A percentile compares a stretch with the other conserved stretches of the same genome.
These are phyloP conservation scores for Diplosphaera chodatii DNA, from an alignment of 139 green algal species.

Conservation along the genomic window DNA sequence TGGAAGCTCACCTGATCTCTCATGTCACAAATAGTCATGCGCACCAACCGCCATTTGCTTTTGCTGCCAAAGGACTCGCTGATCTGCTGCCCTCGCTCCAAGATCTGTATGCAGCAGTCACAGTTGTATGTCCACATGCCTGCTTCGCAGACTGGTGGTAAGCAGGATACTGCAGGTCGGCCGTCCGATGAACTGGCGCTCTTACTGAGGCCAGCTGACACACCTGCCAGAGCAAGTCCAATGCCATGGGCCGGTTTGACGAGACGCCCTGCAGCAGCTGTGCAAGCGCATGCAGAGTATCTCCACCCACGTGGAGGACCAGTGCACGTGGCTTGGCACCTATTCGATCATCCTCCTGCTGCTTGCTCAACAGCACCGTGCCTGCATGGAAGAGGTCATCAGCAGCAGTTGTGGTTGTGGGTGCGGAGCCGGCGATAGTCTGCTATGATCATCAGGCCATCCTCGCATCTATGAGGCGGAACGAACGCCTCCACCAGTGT, in stretches of 20 bases:
- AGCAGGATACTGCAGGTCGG: no score
- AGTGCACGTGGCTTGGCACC: constrained; percentile 1
- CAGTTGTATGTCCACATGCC: no score
- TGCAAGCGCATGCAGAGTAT: constrained; percentile 15
- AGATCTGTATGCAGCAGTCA: constrained; percentile 24
- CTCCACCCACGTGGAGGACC: constrained; percentile 21
- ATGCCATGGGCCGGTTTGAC: constrained; percentile 26
- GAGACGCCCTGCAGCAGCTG: constrained; percentile 17
- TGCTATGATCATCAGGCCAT: no score
- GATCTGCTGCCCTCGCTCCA: constrained; percentile 42
- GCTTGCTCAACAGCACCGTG: not conserved
- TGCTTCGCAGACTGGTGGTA: no score
- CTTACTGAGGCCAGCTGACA: no score
- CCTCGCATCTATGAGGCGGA: no score
- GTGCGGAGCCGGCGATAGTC: no score
- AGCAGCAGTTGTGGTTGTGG: no score
- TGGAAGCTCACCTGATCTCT: constrained; percentile 40
- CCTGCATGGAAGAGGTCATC: constrained; percentile 4
- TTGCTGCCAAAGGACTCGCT: constrained; percentile 17
- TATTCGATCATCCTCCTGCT: constrained; percentile 5
- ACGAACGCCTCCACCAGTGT: no score
- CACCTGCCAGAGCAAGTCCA: constrained; percentile 54
- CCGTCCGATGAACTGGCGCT: no score
- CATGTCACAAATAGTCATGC: constrained; percentile 58
- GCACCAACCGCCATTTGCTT: constrained; percentile 51